Evolutionary conservation across 2,329 filamentous ascomycete species (phyloP), one percentile per base, ranked within the genome.

Genomic region (Coniochaeta hoffmannii): DNA sequence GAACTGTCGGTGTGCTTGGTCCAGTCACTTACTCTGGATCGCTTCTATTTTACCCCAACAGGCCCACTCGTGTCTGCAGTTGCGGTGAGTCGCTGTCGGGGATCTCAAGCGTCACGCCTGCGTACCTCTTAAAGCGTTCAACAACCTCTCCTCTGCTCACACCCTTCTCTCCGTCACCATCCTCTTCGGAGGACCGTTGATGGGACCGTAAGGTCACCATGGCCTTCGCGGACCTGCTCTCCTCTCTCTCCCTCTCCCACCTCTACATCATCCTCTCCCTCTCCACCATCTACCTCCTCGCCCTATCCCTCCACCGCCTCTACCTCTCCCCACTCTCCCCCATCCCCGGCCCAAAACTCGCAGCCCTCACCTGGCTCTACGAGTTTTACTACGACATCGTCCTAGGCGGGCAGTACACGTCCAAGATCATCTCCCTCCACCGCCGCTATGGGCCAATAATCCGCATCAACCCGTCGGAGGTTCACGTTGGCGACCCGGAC

Each of bases 361-460:
- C 68, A 0, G 69, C 69, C 1, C 44, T 64, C 7, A 69, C 65
- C 0, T 57, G 61, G 24, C 64, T 62, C 56, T 67, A 68, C 44
- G 68, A 73, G 55, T 67, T 63, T 22, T 72, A 65, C 58, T 68
- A 65, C 53, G 66, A 69, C 57, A 58, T 68, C 24, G 34, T 67
- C 26, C 53, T 56, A 1, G 59, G 56, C 19, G 66, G 67, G 4
- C 57, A 68, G 31, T 69, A 65, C 36, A 59, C 63, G 36, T 63
- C 60, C 14, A 60, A 68, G 52, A 68, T 68, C 9, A 50, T 64
- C 38, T 57, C 63, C 44, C 59, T 73, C 54, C 72, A 74, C 59
- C 60, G 65, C 35, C 57, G 63, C 59, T 72, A 72, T 56, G 71
- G 68, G 6, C 67, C 69, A 4, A 65, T 71, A 53, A 58, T 71